Conservation (phyloP, 257 asterid genomes). For the Gardenia jasminoides region DNA sequence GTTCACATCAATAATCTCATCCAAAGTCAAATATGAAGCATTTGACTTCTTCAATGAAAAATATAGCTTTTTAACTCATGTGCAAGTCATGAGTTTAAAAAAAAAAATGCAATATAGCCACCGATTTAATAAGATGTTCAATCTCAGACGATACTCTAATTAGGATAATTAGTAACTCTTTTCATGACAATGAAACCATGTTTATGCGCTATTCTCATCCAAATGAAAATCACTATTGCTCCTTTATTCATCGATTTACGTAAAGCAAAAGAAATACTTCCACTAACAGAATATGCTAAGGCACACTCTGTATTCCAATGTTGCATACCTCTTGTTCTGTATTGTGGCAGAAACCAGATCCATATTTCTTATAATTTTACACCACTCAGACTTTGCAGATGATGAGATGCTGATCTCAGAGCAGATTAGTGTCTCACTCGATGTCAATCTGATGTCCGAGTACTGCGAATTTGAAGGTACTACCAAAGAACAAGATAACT, state of each 20-base stretch:
- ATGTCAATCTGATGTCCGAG: conserved; percentile 67
- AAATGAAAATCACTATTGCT: not conserved
- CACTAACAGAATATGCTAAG: not conserved
- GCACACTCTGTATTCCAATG: not conserved
- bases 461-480: conserved; percentile 58
- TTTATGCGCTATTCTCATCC: not conserved
- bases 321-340: conserved; percentile 59
- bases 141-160: not conserved
- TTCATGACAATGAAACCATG: not conserved
- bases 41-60: not conserved
- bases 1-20: not conserved
- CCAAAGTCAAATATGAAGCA: not conserved
- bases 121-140: not conserved
- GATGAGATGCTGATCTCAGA: conserved; percentile 47
- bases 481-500: conserved; percentile 32
- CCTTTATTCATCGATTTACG: not conserved
- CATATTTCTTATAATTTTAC: conserved; percentile 75
- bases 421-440: conserved; percentile 48
- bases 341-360: conserved; percentile 66
- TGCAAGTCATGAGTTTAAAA: not conserved
- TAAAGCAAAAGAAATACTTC: not conserved
- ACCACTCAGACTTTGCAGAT: conserved; percentile 66
- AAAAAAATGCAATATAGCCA: no score
- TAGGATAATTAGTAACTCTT: not conserved
- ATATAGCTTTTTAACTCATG: not conserved